Conservation (phyloP, 805 yeast genomes). For the Candida gorgasii region DNA sequence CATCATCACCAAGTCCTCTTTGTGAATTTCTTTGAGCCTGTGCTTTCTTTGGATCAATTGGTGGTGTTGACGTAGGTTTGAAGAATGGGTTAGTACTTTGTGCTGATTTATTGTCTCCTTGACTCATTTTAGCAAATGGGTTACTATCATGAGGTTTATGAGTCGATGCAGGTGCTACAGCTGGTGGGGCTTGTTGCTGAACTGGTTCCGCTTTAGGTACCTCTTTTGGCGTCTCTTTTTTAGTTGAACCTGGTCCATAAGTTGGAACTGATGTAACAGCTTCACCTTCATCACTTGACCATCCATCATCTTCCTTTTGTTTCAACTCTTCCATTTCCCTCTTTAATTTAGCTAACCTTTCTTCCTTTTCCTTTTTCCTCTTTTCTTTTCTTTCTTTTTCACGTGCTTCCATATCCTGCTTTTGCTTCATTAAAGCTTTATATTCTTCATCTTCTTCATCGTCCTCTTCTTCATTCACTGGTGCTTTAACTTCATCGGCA, state of each 20-base stretch:
- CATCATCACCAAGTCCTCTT: slow-evolving; percentile 47
- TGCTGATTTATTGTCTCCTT: slow-evolving; percentile 5
- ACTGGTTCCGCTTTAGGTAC: slow-evolving; percentile 1
- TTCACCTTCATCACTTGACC: slow-evolving; percentile 16
- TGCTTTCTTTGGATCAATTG: slow-evolving; percentile 56
- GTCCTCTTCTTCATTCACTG: slow-evolving; percentile 15
- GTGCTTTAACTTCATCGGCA: slow-evolving; percentile 10
- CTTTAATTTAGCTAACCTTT: slow-evolving; percentile 55
- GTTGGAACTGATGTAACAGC: slow-evolving; percentile 16
- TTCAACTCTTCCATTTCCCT: slow-evolving; percentile 59
- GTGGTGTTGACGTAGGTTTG: slow-evolving; percentile 37
- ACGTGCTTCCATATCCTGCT: slow-evolving; percentile 45
- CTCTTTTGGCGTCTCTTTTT: neutral
- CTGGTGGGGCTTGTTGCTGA: slow-evolving; percentile 5
- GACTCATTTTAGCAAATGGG: slow-evolving; percentile 47
- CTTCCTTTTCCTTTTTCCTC: slow-evolving; percentile 61
- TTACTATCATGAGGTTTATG: slow-evolving; percentile 38
- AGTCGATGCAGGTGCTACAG: slow-evolving; percentile 11
- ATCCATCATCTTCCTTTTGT: slow-evolving; percentile 30
- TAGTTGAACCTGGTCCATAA: slow-evolving; percentile 17
- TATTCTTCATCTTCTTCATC: slow-evolving; percentile 50
- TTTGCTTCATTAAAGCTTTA: slow-evolving; percentile 47
- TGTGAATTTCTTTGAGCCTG: slow-evolving; percentile 75
- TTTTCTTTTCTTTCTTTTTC: slow-evolving; percentile 46
- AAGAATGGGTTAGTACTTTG: slow-evolving; percentile 54